Conservation (phyloP, 441 rosid genomes). For the Populus trichocarpa region DNA sequence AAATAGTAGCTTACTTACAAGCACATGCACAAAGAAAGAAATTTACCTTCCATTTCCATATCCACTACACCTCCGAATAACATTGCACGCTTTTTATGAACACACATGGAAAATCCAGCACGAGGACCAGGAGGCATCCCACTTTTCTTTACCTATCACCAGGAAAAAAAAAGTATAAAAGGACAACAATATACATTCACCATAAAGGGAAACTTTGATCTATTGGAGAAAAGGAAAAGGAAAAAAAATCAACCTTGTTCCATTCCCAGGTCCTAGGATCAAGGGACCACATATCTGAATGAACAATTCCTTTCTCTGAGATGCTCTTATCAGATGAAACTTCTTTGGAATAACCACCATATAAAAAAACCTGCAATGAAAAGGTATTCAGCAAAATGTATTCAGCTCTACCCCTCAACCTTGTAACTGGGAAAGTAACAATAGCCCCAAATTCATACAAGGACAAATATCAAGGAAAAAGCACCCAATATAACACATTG, state of each 20-base stretch:
- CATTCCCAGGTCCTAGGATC: slow-evolving; percentile 99
- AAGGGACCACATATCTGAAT: slow-evolving; percentile 94
- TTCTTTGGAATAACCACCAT: slow-evolving; percentile 96
- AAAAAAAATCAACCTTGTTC: slow-evolving; percentile 70
- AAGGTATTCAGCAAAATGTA: neutral
- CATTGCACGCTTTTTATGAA: slow-evolving; percentile 96
- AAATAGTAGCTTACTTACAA: neutral
- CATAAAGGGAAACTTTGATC: neutral
- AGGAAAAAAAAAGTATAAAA: slow-evolving; percentile 8
- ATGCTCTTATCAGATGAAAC: slow-evolving; percentile 69
- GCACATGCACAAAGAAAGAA: slow-evolving; percentile 10
- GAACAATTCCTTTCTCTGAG: slow-evolving; percentile 91
- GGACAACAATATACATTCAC: neutral
- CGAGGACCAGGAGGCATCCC: slow-evolving; percentile 99
- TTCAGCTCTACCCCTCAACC: neutral
- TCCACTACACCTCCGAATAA: slow-evolving; percentile 96
- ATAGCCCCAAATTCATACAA: neutral
- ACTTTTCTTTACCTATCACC: slow-evolving; percentile 73
- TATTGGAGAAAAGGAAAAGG: neutral
- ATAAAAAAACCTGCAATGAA: slow-evolving; percentile 63
- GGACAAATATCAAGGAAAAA: slow-evolving; percentile 3
- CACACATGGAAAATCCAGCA: slow-evolving; percentile 90
- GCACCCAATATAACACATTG: neutral
- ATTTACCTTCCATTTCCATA: slow-evolving; percentile 89
- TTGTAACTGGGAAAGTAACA: neutral